These are phyloP conservation scores for Trichosanthes truncata DNA, from an alignment of 306 rosid genomes.

Conservation along the genomic window DNA sequence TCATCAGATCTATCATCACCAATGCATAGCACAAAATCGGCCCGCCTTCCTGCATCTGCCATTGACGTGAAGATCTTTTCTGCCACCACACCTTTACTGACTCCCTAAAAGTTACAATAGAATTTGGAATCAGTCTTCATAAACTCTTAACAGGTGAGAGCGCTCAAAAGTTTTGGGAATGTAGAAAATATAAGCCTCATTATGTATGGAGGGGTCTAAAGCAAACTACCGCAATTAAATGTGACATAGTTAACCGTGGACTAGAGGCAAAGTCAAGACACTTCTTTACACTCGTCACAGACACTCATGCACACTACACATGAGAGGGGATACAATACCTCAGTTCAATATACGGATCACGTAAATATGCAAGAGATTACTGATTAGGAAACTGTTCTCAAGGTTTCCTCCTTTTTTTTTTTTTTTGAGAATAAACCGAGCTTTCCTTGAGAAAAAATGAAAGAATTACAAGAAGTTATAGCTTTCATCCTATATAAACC, in stretches of 20 bases:
- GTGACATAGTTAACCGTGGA: background rate
- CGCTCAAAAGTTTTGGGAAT: background rate
- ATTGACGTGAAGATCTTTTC: conserved; percentile 43
- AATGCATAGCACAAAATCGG: conserved; percentile 50
- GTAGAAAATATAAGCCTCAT: background rate
- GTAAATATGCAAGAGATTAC: background rate
- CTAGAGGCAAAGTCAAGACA: background rate
- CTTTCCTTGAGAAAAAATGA: too few relatives aligned
- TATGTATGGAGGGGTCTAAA: background rate
- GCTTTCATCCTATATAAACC: background rate
- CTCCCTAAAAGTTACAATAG: conserved; percentile 31
- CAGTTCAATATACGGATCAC: background rate
- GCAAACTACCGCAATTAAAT: background rate
- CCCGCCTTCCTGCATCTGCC: conserved; percentile 33
- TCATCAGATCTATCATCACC: conserved; percentile 72
- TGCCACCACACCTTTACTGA: conserved; percentile 58
- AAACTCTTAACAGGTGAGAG: background rate
- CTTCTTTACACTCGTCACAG: background rate
- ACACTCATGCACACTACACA: background rate
- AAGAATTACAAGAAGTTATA: too few relatives aligned
- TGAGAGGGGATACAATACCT: background rate
- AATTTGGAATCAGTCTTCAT: background rate
- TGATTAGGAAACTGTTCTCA: background rate
- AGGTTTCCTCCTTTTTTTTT: too few relatives aligned
- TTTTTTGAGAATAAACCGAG: too few relatives aligned